These are phyloP conservation scores for Rhizophora apiculata DNA, from an alignment of 345 rosid genomes.

Conservation along the genomic window DNA sequence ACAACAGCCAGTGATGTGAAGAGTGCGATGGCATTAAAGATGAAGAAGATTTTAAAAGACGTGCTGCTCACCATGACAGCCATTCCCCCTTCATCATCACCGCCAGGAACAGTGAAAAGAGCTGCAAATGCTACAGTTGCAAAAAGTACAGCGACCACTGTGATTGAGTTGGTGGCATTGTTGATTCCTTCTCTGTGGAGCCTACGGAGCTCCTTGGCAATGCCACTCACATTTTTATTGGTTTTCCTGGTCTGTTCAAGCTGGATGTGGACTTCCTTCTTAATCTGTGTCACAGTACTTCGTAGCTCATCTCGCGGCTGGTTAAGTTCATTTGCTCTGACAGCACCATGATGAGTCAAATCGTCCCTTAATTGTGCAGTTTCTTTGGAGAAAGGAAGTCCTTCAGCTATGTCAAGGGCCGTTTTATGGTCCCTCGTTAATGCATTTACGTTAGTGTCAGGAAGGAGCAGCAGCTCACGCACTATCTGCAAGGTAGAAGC, in stretches of 20 bases:
- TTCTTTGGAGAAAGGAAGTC: constrained; percentile 73
- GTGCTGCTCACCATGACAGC: constrained; percentile 45
- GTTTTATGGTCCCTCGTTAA: constrained; percentile 77
- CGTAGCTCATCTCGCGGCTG: constrained; percentile 79
- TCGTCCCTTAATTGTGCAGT: constrained; percentile 52
- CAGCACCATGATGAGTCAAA: constrained; percentile 60
- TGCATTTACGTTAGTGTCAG: constrained; percentile 70
- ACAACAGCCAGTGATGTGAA: constrained; percentile 91
- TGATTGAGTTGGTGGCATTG: constrained; percentile 83
- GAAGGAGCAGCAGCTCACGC: constrained; percentile 57
- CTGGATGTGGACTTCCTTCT: constrained; percentile 74
- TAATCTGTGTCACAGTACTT: constrained; percentile 70
- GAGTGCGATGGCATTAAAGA: constrained; percentile 66
- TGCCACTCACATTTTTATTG: constrained; percentile 69
- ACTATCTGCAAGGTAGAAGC: constrained; percentile 53
- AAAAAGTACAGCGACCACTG: constrained; percentile 85
- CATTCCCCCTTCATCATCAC: constrained; percentile 51
- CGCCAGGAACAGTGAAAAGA: constrained; percentile 81
- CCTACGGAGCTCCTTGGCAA: constrained; percentile 68
- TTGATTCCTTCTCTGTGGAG: constrained; percentile 82
- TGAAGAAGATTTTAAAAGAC: constrained; percentile 69
- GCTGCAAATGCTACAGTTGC: constrained; percentile 96
- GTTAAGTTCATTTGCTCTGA: constrained; percentile 72
- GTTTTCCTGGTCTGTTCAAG: constrained; percentile 89
- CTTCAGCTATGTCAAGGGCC: constrained; percentile 81